Base-by-base conservation (phyloP, 2,329 filamentous ascomycete genomes). In the Beauveria australis region DNA sequence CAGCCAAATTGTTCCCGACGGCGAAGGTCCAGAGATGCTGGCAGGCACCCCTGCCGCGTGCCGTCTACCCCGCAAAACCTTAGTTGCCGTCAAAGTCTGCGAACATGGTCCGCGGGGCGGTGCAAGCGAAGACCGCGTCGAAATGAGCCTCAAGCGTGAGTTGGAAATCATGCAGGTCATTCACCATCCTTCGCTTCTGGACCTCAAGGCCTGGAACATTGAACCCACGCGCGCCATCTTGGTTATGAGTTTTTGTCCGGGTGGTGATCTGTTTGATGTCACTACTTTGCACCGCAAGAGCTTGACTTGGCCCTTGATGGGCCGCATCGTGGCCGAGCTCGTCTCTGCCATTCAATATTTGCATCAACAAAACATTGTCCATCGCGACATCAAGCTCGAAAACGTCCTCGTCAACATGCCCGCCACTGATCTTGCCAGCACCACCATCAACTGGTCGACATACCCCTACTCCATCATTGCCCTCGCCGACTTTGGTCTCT, bases 361-460 rank as follows among this genome's bases (percentile, higher is more conserved):
- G 53, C 94, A 99, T 73, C 79, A 84, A 59, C 80, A 89, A 67
- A 87, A 85, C 66, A 96, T 99, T 70, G 93, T 97, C 59, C 94
- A 99, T 72, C 86, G 94, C 63, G 94, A 99, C 73, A 95, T 99
- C 74, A 99, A 99, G 76, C 86, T 99, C 62, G 94, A 99, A 79
- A 83, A 97, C 73, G 91, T 97, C 47, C 86, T 99, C 33, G 89
- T 97, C 68, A 97, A 96, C 70, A 80, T 96, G 53, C 84, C 89
- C 0, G 78, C 84, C 5, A 71, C 82, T 30, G 84, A 89, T 69
- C 82, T 95, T 46, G 77, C 85, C n/a, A 80, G 84, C 68, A 63
- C 78, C 67, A 78, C 81, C 6, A 77, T 82, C 40, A 82, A 93
- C 68, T 96, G 91, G 81, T 78, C 81, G 51, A 85, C 80, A 0